These are phyloP conservation scores for Plasmodium blacklocki DNA, from an alignment of 169 alveolate species.

Conservation along the genomic window DNA sequence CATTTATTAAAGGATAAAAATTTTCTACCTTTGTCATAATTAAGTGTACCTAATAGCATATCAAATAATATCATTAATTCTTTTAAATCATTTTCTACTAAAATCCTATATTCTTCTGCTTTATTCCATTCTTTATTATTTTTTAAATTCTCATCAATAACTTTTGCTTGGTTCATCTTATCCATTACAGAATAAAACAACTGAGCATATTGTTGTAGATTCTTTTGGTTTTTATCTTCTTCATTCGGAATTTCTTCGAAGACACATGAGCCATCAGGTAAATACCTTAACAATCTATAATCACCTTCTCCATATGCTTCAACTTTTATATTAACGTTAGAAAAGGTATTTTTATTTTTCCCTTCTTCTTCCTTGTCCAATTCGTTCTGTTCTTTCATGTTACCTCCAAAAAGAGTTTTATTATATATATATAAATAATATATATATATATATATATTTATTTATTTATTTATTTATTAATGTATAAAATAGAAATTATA, in stretches of 20 bases:
- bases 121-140: constrained; percentile 61
- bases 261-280: constrained; percentile 78
- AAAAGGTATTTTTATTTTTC: constrained; percentile 12
- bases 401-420: neutral
- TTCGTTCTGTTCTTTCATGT: constrained; percentile 7
- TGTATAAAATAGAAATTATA: too few relatives aligned
- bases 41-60: constrained; percentile 56
- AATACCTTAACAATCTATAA: constrained; percentile 80
- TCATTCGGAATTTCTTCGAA: constrained; percentile 71
- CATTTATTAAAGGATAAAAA: constrained; percentile 58
- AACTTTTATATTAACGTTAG: constrained; percentile 28
- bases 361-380: constrained; percentile 1
- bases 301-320: constrained; percentile 85
- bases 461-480: too few relatives aligned
- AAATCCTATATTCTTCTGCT: constrained; percentile 58
- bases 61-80: constrained; percentile 71
- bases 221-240: constrained; percentile 37
- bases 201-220: constrained; percentile 74
- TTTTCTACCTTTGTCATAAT: constrained; percentile 67
- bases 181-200: constrained; percentile 45
- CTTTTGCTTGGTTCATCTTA: constrained; percentile 10
- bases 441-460: too few relatives aligned
- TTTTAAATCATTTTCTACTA: constrained; percentile 61
- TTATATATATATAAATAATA: too few relatives aligned
- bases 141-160: constrained; percentile 7